phyloP scores from a whole-genome alignment of 306 rosid species.

The Cucumis melo region DNA sequence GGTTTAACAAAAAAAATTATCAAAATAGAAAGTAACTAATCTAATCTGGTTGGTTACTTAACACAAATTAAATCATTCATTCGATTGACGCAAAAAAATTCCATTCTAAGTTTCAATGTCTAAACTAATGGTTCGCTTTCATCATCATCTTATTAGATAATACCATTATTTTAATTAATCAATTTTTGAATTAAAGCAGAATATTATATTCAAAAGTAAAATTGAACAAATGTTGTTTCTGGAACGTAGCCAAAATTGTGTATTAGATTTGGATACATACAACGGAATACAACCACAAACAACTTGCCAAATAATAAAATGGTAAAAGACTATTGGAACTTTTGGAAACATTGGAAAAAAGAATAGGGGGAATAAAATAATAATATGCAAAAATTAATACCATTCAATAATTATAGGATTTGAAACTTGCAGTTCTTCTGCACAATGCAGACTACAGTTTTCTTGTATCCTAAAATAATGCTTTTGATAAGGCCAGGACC shows the following conservation, averaged over 20 bases:
- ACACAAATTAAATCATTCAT: too few species aligned
- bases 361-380: too few species aligned
- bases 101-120: too few species aligned
- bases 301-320: neutral
- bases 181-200: neutral
- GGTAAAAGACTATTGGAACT: neutral
- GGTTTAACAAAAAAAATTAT: too few species aligned
- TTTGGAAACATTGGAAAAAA: neutral
- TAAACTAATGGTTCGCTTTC: too few species aligned
- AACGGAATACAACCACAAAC: neutral
- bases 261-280: neutral
- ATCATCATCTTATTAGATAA: too few species aligned
- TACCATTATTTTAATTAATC: too few species aligned
- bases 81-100: too few species aligned
- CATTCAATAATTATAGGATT: neutral
- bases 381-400: neutral
- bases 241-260: neutral
- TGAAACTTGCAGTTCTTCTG: neutral
- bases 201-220: too few species aligned
- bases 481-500: neutral
- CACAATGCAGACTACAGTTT: neutral
- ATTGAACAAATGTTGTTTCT: neutral
- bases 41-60: too few species aligned
- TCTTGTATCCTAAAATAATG: constrained; percentile 2
- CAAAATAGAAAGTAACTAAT: too few species aligned